These are phyloP conservation scores for Hypoxylon fragiforme DNA, from an alignment of 495 filamentous ascomycete genomes.

Conservation along the genomic window DNA sequence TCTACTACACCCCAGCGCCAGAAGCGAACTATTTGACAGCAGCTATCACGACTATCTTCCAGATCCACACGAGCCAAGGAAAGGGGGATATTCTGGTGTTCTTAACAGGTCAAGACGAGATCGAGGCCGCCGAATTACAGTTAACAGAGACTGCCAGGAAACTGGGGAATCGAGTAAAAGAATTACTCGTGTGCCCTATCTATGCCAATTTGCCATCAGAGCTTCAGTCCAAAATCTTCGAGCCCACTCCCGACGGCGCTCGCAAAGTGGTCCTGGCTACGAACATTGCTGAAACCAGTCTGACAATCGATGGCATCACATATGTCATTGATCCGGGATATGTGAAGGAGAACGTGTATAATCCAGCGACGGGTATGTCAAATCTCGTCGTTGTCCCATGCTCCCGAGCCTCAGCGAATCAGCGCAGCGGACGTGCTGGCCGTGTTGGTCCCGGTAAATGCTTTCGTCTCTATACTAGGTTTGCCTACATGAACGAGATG, in stretches of 20 bases:
- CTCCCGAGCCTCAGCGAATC: slow-evolving; percentile 92
- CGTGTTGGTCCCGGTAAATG: slow-evolving; percentile 93
- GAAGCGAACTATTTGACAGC: slow-evolving; percentile 95
- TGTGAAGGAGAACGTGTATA: slow-evolving; percentile 95
- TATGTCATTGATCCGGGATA: slow-evolving; percentile 93
- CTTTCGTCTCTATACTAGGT: slow-evolving; percentile 94
- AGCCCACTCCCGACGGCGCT: slow-evolving; percentile 77
- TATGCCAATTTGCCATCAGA: slow-evolving; percentile 89
- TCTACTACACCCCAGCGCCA: slow-evolving; percentile 88
- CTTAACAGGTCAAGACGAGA: slow-evolving; percentile 88
- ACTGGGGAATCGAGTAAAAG: slow-evolving; percentile 78
- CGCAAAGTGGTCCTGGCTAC: slow-evolving; percentile 87
- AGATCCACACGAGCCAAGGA: slow-evolving; percentile 89
- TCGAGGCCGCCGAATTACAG: slow-evolving; percentile 80
- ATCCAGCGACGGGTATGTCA: slow-evolving; percentile 89
- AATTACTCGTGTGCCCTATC: slow-evolving; percentile 84
- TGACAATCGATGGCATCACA: slow-evolving; percentile 89
- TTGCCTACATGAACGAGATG: slow-evolving; percentile 91
- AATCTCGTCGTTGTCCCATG: slow-evolving; percentile 88
- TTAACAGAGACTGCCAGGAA: slow-evolving; percentile 79
- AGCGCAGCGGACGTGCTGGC: slow-evolving; percentile 88
- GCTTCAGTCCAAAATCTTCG: slow-evolving; percentile 85
- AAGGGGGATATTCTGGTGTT: slow-evolving; percentile 90
- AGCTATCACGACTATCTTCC: slow-evolving; percentile 90
- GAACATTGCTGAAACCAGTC: slow-evolving; percentile 86